Conservation (phyloP, 202 grass and related monocot genomes). For the Elaeis oleifera region DNA sequence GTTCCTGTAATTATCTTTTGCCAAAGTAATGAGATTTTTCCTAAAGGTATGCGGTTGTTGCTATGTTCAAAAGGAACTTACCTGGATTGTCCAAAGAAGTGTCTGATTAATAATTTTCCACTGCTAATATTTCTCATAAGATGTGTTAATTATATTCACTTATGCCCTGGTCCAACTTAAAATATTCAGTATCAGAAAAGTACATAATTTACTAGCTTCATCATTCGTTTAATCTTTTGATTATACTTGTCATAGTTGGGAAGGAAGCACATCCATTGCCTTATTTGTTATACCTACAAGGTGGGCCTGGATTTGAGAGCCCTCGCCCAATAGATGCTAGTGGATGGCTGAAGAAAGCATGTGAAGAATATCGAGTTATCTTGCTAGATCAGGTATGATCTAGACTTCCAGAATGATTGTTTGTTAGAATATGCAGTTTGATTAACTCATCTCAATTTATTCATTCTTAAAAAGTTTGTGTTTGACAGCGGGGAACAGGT, state of each 20-base stretch:
- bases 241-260: slow-evolving; percentile 31
- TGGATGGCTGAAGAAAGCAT: slow-evolving; percentile 91
- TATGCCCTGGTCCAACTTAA: too few species aligned
- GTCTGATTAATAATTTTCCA: too few species aligned
- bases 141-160: too few species aligned
- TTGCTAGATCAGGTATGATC: slow-evolving; percentile 70
- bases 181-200: too few species aligned
- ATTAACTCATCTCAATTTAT: slow-evolving; percentile 2
- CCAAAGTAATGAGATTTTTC: too few species aligned
- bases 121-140: too few species aligned
- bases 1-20: too few species aligned
- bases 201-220: too few species aligned
- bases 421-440: neutral
- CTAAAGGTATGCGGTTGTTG: too few species aligned
- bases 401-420: neutral
- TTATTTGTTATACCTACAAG: slow-evolving; percentile 81
- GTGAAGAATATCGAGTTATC: slow-evolving; percentile 65
- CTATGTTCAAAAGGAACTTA: too few species aligned
- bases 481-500: slow-evolving; percentile 68
- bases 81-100: too few species aligned
- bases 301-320: slow-evolving; percentile 85
- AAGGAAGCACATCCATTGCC: slow-evolving; percentile 66
- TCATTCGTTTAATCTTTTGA: too few species aligned
- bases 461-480: neutral
- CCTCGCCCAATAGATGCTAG: slow-evolving; percentile 57